A percentile compares a stretch with the other conserved stretches of the same genome.
phyloP scores from a whole-genome alignment of 2,329 filamentous ascomycete species.

The Aspergillus flavus region DNA sequence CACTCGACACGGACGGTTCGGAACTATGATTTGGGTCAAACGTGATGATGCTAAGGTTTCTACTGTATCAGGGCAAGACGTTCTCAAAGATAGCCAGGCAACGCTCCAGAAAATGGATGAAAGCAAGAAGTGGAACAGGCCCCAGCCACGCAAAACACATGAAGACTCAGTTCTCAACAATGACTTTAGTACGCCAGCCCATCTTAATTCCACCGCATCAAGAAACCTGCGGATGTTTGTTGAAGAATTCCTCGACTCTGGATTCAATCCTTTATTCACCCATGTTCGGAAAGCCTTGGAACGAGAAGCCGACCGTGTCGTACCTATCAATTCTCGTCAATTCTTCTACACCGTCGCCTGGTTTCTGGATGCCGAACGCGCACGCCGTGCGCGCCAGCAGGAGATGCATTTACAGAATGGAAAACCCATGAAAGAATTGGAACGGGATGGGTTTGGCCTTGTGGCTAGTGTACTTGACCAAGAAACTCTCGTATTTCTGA shows the following conservation, averaged over 20 bases:
- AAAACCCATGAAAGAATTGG: slow-evolving; percentile 55
- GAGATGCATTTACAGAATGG: slow-evolving; percentile 53
- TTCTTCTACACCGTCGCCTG: slow-evolving; percentile 92
- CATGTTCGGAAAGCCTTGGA: slow-evolving; percentile 88
- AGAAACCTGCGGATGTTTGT: slow-evolving; percentile 79
- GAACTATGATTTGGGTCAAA: slow-evolving; percentile 96
- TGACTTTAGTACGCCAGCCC: slow-evolving; percentile 74
- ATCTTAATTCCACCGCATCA: slow-evolving; percentile 73
- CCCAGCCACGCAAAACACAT: slow-evolving; percentile 64
- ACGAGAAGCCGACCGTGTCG: slow-evolving; percentile 79
- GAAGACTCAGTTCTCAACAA: slow-evolving; percentile 61
- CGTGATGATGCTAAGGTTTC: slow-evolving; percentile 81
- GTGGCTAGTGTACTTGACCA: slow-evolving; percentile 90
- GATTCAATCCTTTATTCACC: slow-evolving; percentile 88
- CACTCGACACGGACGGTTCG: slow-evolving; percentile 89
- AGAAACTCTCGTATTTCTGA: slow-evolving; percentile 89
- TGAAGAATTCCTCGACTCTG: slow-evolving; percentile 89
- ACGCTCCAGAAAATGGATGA: slow-evolving; percentile 87
- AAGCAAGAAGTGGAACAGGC: slow-evolving; percentile 86
- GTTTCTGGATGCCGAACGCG: slow-evolving; percentile 86
- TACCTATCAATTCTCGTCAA: slow-evolving; percentile 75
- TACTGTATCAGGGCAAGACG: slow-evolving; percentile 85
- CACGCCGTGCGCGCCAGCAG: slow-evolving; percentile 65
- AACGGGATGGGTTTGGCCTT: slow-evolving; percentile 77
- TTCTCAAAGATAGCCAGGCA: slow-evolving; percentile 70